Base-by-base conservation (phyloP, 495 filamentous ascomycete species). In the Penicillium arizonense region DNA sequence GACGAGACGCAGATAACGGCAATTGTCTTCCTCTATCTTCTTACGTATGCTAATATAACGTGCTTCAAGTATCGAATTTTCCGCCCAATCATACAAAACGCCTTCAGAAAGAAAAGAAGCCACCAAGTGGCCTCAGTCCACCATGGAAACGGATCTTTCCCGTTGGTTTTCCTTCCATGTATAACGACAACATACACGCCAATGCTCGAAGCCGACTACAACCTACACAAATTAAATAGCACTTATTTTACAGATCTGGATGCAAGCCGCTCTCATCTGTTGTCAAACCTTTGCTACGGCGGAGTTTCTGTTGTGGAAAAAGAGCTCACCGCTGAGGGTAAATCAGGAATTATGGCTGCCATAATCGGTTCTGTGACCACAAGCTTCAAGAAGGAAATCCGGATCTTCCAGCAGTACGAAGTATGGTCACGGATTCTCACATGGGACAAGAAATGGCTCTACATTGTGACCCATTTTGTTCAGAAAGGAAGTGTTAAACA, bases 381-480 rank as follows among this genome's bases (percentile, higher is more conserved):
- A 55, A 64, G 66, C 44, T 87, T 86, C 59, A 74, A 74, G 47
- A 60, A 66, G 21, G 82, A 86, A 64, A 74, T 87, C 33, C 68
- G 72, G n/a, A 79, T 79, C 7, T 78, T 77, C 41, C 63, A 79
- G 57, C 58, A 60, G 8, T 84, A 77, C 50, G 82, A 87, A 62
- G 75, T 85, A 28, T 83, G 78, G 76, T 83, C 81, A 4, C 64
- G 82, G 20, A 58, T 87, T 41, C 50, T 87, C 40, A 62, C 65
- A 12, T 87, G 83, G 83, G 85, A 89, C 61, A 64, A 74, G 9
- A 90, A 90, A 56, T 90, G 87, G 87, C 55, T 90, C 11, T 90
- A 85, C 63, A 62, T 86, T 5, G 74, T 89, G 9, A 78, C 72
- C 2, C 84, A 88, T 62, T 81, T 90, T 46, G 85, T 91, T 2